Conservation (phyloP, 805 yeast genomes). For the Yueomyces sinensis region DNA sequence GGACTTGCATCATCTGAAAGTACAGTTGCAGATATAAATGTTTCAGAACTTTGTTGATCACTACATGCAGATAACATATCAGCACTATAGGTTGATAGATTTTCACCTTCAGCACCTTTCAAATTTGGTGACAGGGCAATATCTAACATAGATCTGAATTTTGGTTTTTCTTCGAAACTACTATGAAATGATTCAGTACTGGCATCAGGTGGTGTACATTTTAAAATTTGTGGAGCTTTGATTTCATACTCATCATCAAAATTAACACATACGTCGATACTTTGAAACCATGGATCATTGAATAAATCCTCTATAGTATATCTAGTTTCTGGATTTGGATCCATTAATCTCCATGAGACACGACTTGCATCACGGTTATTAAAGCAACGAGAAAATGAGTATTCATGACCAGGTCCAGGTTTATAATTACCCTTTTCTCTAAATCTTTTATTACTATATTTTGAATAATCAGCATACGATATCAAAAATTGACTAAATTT, state of each 20-base stretch:
- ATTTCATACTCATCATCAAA: conserved; percentile 9
- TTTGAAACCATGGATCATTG: conserved; percentile 50
- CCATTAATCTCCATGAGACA: conserved; percentile 62
- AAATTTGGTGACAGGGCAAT: conserved; percentile 11
- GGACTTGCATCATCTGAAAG: too few species aligned
- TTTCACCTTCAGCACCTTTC: conserved; percentile 1
- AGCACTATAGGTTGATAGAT: too few species aligned
- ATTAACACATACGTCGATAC: conserved; percentile 42
- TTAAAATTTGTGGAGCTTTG: conserved; percentile 15
- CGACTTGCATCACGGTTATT: conserved; percentile 48
- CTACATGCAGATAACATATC: too few species aligned
- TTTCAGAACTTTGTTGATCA: too few species aligned
- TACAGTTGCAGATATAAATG: too few species aligned
- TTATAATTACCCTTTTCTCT: conserved; percentile 30
- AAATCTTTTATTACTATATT: conserved; percentile 34
- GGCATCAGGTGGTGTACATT: conserved; percentile 4
- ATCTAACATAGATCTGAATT: conserved; percentile 17
- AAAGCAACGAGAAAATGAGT: conserved; percentile 52
- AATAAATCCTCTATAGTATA: conserved; percentile 42
- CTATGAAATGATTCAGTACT: background rate
- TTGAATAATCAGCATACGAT: conserved; percentile 30
- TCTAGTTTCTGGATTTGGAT: conserved; percentile 43
- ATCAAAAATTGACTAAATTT: conserved; percentile 44
- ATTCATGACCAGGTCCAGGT: conserved; percentile 61
- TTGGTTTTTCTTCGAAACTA: conserved; percentile 1